A percentile compares a stretch with the other conserved stretches of the same genome.
These are phyloP conservation scores for Calocybe indica DNA, from an alignment of 768 basidiomycete genomes.

Conservation along the genomic window DNA sequence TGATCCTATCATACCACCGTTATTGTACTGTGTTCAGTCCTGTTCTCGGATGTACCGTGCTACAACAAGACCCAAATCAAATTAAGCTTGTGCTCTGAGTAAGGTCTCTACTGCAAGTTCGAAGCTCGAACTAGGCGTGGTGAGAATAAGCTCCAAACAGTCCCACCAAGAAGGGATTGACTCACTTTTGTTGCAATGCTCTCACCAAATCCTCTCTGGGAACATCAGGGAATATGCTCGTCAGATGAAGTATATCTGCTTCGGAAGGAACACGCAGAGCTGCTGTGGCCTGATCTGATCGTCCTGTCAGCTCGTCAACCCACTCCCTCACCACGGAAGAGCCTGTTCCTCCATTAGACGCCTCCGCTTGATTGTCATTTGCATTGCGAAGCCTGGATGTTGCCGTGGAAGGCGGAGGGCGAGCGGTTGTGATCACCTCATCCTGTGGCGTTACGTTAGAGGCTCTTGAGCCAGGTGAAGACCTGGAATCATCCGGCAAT, in stretches of 20 bases:
- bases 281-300: conserved; percentile 43
- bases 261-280: conserved; percentile 70
- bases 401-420: conserved; percentile 21
- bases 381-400: conserved; percentile 14
- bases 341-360: conserved; percentile 20
- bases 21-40: no score
- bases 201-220: conserved; percentile 66
- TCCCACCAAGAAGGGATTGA: conserved; percentile 5
- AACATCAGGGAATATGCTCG: conserved; percentile 80
- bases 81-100: conserved; percentile 41
- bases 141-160: no score
- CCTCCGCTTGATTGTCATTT: conserved; percentile 12
- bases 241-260: conserved; percentile 67
- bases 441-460: conserved; percentile 32
- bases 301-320: conserved; percentile 75
- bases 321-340: conserved; percentile 66
- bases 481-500: conserved; percentile 50
- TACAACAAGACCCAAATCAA: conserved; percentile 6
- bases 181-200: conserved; percentile 80
- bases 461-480: conserved; percentile 13
- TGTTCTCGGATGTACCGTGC: background rate
- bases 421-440: conserved; percentile 62
- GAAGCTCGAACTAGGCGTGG: conserved; percentile 13
- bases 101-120: conserved; percentile 82
- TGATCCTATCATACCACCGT: no score